Conservation (phyloP, 805 yeast genomes). For the Torulaspora microellipsoides region DNA sequence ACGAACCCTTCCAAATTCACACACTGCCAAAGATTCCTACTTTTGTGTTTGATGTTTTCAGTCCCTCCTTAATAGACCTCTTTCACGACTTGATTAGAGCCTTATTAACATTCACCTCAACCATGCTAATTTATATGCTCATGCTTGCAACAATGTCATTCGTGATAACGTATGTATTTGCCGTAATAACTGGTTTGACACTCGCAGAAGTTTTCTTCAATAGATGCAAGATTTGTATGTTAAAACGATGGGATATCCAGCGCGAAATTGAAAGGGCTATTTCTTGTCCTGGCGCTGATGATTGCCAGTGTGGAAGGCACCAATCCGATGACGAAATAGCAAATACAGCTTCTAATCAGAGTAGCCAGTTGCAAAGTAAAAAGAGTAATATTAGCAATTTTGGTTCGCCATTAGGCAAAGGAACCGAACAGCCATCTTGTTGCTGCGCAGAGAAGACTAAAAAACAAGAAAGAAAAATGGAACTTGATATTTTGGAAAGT, state of each 20-base stretch:
- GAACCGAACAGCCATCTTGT: conserved; percentile 7
- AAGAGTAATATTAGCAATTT: conserved; percentile 10
- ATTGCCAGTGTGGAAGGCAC: conserved; percentile 31
- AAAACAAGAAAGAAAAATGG: conserved; percentile 22
- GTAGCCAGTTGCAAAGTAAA: conserved; percentile 1
- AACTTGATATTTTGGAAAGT: conserved; percentile 23
- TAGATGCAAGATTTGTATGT: conserved; percentile 37
- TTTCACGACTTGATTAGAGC: conserved; percentile 51
- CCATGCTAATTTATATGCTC: conserved; percentile 62
- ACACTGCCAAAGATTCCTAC: conserved; percentile 31
- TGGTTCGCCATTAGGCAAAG: background rate
- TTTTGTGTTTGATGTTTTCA: conserved; percentile 25
- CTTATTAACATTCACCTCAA: conserved; percentile 52
- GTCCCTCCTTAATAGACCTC: conserved; percentile 28
- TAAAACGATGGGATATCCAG: conserved; percentile 33
- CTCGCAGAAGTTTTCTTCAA: conserved; percentile 68
- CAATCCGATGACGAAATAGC: conserved; percentile 3
- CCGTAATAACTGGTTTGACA: conserved; percentile 63
- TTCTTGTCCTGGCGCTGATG: conserved; percentile 28
- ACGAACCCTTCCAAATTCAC: conserved; percentile 11
- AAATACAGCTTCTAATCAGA: conserved; percentile 5
- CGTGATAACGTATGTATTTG: conserved; percentile 64
- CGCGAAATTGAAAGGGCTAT: conserved; percentile 25
- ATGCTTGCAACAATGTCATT: conserved; percentile 80
- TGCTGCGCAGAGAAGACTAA: conserved; percentile 12